Conservation (phyloP, 192 early-diverging fungal species). For the Coemansia sp. region DNA sequence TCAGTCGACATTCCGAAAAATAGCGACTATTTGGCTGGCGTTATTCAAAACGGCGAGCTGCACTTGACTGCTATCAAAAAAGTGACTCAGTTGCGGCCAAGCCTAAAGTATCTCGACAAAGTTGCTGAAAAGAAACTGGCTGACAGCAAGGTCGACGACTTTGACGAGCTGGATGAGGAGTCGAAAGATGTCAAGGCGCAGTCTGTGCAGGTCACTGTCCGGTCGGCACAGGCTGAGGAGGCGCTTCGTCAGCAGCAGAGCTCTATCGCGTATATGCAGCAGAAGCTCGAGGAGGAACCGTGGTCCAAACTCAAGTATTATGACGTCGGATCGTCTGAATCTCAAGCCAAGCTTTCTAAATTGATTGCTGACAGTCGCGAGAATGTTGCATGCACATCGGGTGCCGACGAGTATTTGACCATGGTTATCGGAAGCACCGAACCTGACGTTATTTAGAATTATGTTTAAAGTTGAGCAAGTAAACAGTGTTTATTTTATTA, state of each 20-base stretch:
- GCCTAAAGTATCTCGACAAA: constrained; percentile 86
- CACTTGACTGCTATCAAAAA: constrained; percentile 80
- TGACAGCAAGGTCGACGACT: constrained; percentile 66
- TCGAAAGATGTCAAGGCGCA: constrained; percentile 36
- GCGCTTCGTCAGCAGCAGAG: constrained; percentile 60
- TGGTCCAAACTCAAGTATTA: constrained; percentile 70
- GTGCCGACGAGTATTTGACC: constrained; percentile 36
- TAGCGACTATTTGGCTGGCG: constrained; percentile 83
- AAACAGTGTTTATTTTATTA: neutral
- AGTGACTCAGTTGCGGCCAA: constrained; percentile 82
- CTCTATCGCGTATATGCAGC: constrained; percentile 57
- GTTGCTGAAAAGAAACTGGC: constrained; percentile 76
- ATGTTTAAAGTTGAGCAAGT: neutral
- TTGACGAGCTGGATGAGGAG: constrained; percentile 71
- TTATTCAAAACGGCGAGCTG: constrained; percentile 76
- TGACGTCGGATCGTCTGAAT: constrained; percentile 53
- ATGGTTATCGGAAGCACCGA: constrained; percentile 39
- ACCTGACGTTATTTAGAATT: constrained; percentile 19
- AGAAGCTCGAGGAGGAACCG: constrained; percentile 67
- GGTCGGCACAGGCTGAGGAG: constrained; percentile 64
- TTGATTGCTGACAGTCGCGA: constrained; percentile 38
- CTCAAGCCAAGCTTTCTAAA: constrained; percentile 9
- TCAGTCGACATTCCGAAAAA: constrained; percentile 75
- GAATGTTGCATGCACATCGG: constrained; percentile 28
- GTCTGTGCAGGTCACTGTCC: constrained; percentile 57